A percentile compares a stretch with the other conserved stretches of the same genome.
Conservation (phyloP, 1,284 basidiomycete species). For the Schizophyllum commune region DNA sequence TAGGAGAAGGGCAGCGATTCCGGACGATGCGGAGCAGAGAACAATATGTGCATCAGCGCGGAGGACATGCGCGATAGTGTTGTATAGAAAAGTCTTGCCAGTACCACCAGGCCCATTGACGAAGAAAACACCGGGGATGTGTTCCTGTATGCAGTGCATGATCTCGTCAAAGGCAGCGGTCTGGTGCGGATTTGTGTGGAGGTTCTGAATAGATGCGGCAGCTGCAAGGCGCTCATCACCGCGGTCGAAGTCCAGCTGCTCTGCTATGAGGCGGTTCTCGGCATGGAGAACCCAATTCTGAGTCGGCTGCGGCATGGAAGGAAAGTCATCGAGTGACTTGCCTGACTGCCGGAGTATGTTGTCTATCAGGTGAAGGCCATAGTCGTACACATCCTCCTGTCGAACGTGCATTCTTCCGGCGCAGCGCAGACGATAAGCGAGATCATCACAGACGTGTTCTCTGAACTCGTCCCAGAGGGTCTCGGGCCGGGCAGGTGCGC, state of each 20-base stretch:
- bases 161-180: background rate
- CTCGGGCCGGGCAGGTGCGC: conserved; percentile 22
- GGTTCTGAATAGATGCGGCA: conserved; percentile 19
- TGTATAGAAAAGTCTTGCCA: conserved; percentile 33
- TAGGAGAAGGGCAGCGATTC: conserved; percentile 27
- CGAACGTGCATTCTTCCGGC: too few relatives aligned
- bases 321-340: background rate
- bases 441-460: conserved; percentile 31
- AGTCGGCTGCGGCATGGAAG: conserved; percentile 1
- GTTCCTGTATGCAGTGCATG: conserved; percentile 12
- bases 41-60: conserved; percentile 17
- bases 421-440: conserved; percentile 14
- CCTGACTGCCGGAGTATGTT: background rate
- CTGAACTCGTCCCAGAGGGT: conserved; percentile 29
- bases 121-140: conserved; percentile 20
- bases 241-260: background rate
- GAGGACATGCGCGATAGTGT: conserved; percentile 19
- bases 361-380: background rate
- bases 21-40: conserved; percentile 30
- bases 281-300: background rate
- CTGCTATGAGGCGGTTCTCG: background rate
- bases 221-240: conserved; percentile 18
- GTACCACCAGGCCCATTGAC: conserved; percentile 31
- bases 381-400: background rate
- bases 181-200: conserved; percentile 24